A percentile compares a stretch with the other conserved stretches of the same genome.
phyloP scores from a whole-genome alignment of 257 asterid species.

The Solanum paucissectum region DNA sequence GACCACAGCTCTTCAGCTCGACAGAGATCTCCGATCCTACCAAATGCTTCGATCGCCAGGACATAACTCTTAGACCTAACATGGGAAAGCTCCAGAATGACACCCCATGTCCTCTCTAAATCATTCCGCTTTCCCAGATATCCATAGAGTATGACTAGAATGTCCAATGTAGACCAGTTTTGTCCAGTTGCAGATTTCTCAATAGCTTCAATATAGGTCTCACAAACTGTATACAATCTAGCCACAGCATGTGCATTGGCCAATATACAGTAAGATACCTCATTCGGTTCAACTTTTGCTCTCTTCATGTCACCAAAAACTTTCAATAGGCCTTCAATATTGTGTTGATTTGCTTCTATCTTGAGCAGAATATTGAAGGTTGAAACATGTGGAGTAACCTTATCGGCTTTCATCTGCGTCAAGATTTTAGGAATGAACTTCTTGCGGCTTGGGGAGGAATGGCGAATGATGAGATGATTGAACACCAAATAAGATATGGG shows the following conservation, averaged over 20 bases:
- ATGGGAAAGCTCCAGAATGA: constrained; percentile 44
- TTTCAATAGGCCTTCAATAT: constrained; percentile 48
- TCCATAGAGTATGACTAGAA: constrained; percentile 62
- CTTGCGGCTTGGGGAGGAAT: constrained; percentile 55
- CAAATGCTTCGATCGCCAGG: constrained; percentile 73
- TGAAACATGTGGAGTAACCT: constrained; percentile 61
- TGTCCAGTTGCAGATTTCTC: constrained; percentile 50
- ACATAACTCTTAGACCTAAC: constrained; percentile 53
- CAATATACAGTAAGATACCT: constrained; percentile 67
- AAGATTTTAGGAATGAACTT: constrained; percentile 54
- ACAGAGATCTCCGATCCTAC: constrained; percentile 48
- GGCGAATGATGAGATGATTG: constrained; percentile 80
- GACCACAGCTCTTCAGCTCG: constrained; percentile 70
- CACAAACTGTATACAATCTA: constrained; percentile 62
- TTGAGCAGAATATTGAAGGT: constrained; percentile 70
- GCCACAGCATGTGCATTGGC: constrained; percentile 89
- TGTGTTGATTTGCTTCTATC: constrained; percentile 72
- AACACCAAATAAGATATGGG: constrained; percentile 67
- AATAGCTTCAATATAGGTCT: constrained; percentile 48
- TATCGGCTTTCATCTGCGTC: constrained; percentile 80
- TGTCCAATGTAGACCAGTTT: constrained; percentile 81
- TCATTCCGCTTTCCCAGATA: constrained; percentile 50
- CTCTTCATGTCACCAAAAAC: constrained; percentile 61
- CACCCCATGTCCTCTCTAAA: constrained; percentile 48
- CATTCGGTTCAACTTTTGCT: constrained; percentile 52